Conservation (phyloP, 2,329 filamentous ascomycete species). For the Pochonia chlamydosporia region DNA sequence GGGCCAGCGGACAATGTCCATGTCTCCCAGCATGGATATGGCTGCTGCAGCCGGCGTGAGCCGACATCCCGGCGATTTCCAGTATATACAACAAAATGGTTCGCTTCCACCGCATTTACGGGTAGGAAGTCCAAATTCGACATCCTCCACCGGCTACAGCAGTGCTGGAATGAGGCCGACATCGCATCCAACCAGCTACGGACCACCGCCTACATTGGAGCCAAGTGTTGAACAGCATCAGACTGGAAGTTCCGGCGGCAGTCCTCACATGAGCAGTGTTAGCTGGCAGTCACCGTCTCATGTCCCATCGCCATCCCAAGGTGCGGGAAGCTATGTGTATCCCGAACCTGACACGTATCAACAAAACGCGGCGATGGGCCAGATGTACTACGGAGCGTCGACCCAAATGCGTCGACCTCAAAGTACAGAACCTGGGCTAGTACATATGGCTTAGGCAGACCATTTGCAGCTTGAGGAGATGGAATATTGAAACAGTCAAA, state of each 20-base stretch:
- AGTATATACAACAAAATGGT: constrained; percentile 68
- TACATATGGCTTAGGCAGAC: constrained; percentile 32
- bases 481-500: constrained; percentile 1
- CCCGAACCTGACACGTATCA: constrained; percentile 74
- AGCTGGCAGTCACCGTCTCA: constrained; percentile 86
- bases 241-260: constrained; percentile 67
- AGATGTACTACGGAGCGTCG: constrained; percentile 68
- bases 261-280: constrained; percentile 75
- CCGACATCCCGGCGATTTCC: constrained; percentile 58
- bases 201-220: constrained; percentile 80
- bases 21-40: constrained; percentile 74
- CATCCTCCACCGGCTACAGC: constrained; percentile 51
- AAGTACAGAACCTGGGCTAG: constrained; percentile 61
- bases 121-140: constrained; percentile 64
- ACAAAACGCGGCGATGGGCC: constrained; percentile 51
- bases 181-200: constrained; percentile 78
- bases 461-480: constrained; percentile 6
- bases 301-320: constrained; percentile 64
- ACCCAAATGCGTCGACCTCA: constrained; percentile 63
- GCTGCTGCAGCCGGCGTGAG: constrained; percentile 62
- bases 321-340: constrained; percentile 66
- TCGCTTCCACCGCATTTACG: constrained; percentile 80
- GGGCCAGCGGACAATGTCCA: constrained; percentile 69
- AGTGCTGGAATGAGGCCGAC: constrained; percentile 58
- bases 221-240: constrained; percentile 76